These are phyloP conservation scores for Melampsora larici-populina DNA, from an alignment of 1,284 basidiomycete genomes.

Conservation along the genomic window DNA sequence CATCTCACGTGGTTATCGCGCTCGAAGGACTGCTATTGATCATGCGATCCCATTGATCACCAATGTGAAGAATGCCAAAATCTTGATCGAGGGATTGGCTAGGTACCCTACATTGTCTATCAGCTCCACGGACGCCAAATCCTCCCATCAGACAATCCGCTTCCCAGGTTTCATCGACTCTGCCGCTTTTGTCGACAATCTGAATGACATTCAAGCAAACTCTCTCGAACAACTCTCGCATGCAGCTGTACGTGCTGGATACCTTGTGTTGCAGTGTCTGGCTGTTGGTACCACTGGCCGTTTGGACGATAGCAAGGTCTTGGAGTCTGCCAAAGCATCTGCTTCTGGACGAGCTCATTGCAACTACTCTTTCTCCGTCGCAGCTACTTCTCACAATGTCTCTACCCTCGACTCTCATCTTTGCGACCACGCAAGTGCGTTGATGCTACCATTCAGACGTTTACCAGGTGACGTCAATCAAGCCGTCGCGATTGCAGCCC, in stretches of 20 bases:
- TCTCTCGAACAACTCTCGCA: constrained; percentile 65
- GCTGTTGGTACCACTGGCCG: constrained; percentile 63
- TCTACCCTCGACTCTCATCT: constrained; percentile 65
- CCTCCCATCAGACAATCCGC: constrained; percentile 80
- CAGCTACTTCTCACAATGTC: constrained; percentile 68
- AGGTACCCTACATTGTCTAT: constrained; percentile 80
- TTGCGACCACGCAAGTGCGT: constrained; percentile 70
- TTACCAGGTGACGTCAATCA: constrained; percentile 56
- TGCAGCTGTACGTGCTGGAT: constrained; percentile 74
- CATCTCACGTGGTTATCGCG: constrained; percentile 92
- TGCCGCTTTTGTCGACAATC: constrained; percentile 67
- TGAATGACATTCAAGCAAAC: constrained; percentile 64
- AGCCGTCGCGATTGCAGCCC: constrained; percentile 65
- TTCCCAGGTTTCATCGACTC: constrained; percentile 92
- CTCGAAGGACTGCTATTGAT: constrained; percentile 98
- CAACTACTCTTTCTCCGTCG: constrained; percentile 79
- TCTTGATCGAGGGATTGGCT: constrained; percentile 91
- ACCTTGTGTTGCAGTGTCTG: constrained; percentile 75
- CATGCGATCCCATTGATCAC: constrained; percentile 96
- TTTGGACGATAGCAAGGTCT: constrained; percentile 67
- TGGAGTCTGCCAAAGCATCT: constrained; percentile 68
- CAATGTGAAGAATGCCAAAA: constrained; percentile 98
- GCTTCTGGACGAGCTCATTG: constrained; percentile 65
- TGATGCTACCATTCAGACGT: constrained; percentile 76
- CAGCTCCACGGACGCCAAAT: constrained; percentile 88